phyloP scores from a whole-genome alignment of 2,329 filamentous ascomycete species.

The Epichloe elymi region DNA sequence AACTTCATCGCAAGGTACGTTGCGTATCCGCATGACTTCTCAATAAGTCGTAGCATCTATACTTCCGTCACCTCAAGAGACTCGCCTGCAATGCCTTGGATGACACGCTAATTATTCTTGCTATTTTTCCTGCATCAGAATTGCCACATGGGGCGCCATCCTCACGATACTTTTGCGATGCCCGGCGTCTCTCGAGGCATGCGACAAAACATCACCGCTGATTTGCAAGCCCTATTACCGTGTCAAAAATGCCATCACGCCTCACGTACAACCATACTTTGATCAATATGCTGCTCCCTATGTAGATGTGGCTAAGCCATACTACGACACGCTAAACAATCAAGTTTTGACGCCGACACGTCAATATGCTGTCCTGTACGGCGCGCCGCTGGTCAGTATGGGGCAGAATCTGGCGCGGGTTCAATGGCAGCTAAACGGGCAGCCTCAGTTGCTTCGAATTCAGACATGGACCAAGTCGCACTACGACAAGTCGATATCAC shows the following conservation, averaged over 20 bases:
- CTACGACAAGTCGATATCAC: constrained; percentile 60
- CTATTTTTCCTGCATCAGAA: constrained; percentile 28
- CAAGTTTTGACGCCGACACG: constrained; percentile 56
- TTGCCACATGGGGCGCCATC: constrained; percentile 78
- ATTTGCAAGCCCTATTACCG: constrained; percentile 77
- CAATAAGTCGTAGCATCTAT: too few species aligned
- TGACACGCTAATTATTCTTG: background rate
- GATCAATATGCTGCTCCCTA: constrained; percentile 73
- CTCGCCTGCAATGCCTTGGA: too few species aligned
- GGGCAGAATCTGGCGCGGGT: constrained; percentile 51
- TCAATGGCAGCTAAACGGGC: constrained; percentile 68
- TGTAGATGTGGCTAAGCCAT: constrained; percentile 62
- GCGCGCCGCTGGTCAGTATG: constrained; percentile 56
- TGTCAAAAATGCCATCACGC: constrained; percentile 48
- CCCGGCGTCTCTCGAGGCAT: constrained; percentile 53
- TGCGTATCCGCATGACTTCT: too few species aligned
- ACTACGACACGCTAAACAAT: constrained; percentile 51
- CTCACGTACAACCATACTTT: constrained; percentile 77
- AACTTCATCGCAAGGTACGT: constrained; percentile 42
- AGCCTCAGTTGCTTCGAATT: constrained; percentile 58
- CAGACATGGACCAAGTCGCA: constrained; percentile 46
- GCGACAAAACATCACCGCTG: constrained; percentile 56
- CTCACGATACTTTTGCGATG: constrained; percentile 72
- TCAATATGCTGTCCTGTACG: constrained; percentile 57
- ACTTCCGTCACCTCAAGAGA: too few species aligned